Evolutionary conservation across 2,329 filamentous ascomycete species (phyloP), one percentile per base, ranked within the genome.

Genomic region (Coleophoma eucalyptorum): DNA sequence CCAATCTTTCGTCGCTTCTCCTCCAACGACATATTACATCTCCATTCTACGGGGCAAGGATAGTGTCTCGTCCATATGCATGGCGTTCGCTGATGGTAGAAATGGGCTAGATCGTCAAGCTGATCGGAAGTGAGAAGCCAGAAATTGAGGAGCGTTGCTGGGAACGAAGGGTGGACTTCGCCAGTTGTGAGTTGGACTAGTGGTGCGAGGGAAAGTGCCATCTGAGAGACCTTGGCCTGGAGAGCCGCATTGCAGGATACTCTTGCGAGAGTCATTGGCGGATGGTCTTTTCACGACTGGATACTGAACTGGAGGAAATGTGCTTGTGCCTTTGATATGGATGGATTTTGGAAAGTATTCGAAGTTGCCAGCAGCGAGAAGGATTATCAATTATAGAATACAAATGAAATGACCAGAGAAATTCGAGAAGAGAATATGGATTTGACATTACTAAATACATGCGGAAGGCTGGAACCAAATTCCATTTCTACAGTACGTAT

Each of bases 51-150:
- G n/a, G 80, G 82, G 57, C 81, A 83, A 0, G 87, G 87, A 65
- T 91, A 91, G 53, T 79, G 73, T 46, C 65, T 57, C 2, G 78
- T 77, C 71, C 74, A 81, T n/a, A 65, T 63, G 52, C 72, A 72
- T 1, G 80, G 81, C 1, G 76, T 80, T 51, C 76, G 76, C 70
- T 91, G 87, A 70, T 88, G 84, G 72, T 90, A 91, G 69, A 87
- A 89, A 57, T 77, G 72, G 3, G 87, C 87, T 38, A 91, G 76
- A 49, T 73, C 72, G 69, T 91, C 87, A 49, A 90, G 81, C 68
- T 91, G 76, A 31, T 69, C 69, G 65, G 88, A 84, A 15, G 85
- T 90, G 35, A 91, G 77, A 32, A 90, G 81, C 78, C 86, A 89
- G 69, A 87, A 89, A 64, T 79, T 77, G 43, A 91, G 80, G 49